Evolutionary conservation across 2,329 filamentous ascomycete species (phyloP).

Genomic region (Pseudocercospora cruenta): DNA sequence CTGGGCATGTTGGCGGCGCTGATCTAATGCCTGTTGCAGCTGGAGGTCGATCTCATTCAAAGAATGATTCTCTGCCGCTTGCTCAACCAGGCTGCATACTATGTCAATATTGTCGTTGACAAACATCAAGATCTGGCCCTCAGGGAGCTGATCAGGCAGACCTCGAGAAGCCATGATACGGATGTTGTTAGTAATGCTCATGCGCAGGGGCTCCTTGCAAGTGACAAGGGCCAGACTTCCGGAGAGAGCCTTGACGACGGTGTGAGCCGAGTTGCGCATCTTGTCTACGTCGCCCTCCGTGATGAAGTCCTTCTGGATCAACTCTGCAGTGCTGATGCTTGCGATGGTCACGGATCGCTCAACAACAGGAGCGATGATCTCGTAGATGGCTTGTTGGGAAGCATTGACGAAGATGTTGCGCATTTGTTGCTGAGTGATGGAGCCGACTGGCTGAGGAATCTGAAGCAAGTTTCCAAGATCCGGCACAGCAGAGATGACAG

Average conservation of each 20-base stretch:
- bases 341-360: conserved; percentile 97
- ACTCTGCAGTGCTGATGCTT: conserved; percentile 91
- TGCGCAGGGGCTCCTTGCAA: conserved; percentile 92
- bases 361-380: conserved; percentile 97
- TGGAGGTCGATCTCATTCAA: conserved; percentile 94
- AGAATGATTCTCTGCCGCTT: conserved; percentile 90
- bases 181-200: conserved; percentile 97
- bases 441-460: conserved; percentile 76
- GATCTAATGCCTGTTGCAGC: conserved; percentile 78
- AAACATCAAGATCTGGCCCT: conserved; percentile 96
- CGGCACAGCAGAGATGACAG: conserved; percentile 78
- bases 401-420: conserved; percentile 79
- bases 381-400: conserved; percentile 85
- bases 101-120: conserved; percentile 96
- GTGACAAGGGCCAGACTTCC: conserved; percentile 96
- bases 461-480: conserved; percentile 79
- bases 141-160: conserved; percentile 74
- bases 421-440: conserved; percentile 69
- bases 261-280: conserved; percentile 82
- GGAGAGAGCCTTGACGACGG: conserved; percentile 92
- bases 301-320: conserved; percentile 94
- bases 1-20: conserved; percentile 73
- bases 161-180: conserved; percentile 72
- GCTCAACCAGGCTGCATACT: conserved; percentile 91
- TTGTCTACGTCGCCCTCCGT: conserved; percentile 89